Evolutionary conservation across 108 stramenopile species (phyloP), one percentile per base, ranked within the genome.

Genomic region (Mediolabrus comicus): DNA sequence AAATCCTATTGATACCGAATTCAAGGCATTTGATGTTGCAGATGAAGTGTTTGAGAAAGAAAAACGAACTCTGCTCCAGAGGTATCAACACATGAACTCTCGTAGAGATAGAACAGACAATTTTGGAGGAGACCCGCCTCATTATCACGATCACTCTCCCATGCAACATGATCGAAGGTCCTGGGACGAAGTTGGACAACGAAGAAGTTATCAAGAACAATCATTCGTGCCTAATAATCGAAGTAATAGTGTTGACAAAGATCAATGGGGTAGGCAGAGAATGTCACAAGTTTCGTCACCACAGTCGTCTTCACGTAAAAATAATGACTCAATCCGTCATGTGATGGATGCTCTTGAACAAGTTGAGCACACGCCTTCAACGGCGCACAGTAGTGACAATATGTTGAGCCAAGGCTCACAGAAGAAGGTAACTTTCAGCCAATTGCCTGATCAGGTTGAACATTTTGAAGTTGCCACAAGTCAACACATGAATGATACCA

Each of bases 1-100:
- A 39, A 79, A 79, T 68, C 71, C 78, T 5, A 68, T 79, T 31
- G 78, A 72, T 27, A 58, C 78, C 26, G 66, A 67, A 11, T 79
- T 79, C 51, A 62, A 35, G 27, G 59, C 66, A 31, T 79, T 68
- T 38, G 66, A 72, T 33, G 17, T 26, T 22, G 71, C 66, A 7
- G 78, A 79, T 49, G 65, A 35, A 14, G 52, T 62, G 13, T 78
- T 71, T 66, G 65, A 78, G 56, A 36, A 55, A 53, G 65, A 78
- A 35, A 67, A 70, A 28, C 64, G 62, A 60, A 22, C 24, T 3
- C 49, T 78, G n/a, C 77, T 78, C 56, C 38, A n/a, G 0, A 39
- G 77, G 19, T 78, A 78, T 62, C 19, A 60, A 57, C 31, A 63
- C 28, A 71, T 16, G 22, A 53, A 51, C 17, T 53, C 52, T 19